Evolutionary conservation across 2,329 filamentous ascomycete genomes (phyloP).

Genomic region (Stagonosporopsis tanaceti): DNA sequence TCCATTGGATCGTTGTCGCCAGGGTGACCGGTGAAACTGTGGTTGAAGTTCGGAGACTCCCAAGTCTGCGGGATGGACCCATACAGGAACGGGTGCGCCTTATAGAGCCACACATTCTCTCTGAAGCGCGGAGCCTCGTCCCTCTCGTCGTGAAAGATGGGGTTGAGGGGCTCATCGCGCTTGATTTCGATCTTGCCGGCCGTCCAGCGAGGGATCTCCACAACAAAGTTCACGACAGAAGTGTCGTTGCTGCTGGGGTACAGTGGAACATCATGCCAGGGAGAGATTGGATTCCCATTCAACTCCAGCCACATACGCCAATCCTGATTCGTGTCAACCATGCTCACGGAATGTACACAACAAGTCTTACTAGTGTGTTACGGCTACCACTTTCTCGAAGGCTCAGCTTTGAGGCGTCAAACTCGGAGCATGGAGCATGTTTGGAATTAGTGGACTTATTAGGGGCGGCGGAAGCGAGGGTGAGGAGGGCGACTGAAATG

Average conservation of each 20-base stretch:
- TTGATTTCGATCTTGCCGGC: slow-evolving; percentile 87
- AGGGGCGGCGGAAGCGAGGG: too few species aligned
- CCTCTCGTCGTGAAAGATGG: slow-evolving; percentile 97
- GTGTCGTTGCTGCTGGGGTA: slow-evolving; percentile 86
- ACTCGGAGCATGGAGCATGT: not conserved
- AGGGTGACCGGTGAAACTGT: slow-evolving; percentile 96
- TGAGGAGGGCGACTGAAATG: too few species aligned
- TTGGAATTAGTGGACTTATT: too few species aligned
- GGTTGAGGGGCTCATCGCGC: slow-evolving; percentile 78
- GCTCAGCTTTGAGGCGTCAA: slow-evolving; percentile 6
- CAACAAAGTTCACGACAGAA: slow-evolving; percentile 94
- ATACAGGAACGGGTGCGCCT: slow-evolving; percentile 99
- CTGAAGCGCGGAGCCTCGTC: slow-evolving; percentile 98
- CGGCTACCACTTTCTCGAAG: slow-evolving; percentile 8
- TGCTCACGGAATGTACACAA: too few species aligned
- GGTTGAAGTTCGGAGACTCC: slow-evolving; percentile 73
- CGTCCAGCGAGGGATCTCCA: slow-evolving; percentile 86
- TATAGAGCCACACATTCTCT: slow-evolving; percentile 99
- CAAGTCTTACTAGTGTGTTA: not conserved
- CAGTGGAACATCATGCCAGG: slow-evolving; percentile 93
- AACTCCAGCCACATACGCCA: slow-evolving; percentile 85
- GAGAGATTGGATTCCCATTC: slow-evolving; percentile 86
- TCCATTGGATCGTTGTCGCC: slow-evolving; percentile 97
- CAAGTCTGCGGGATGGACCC: slow-evolving; percentile 97
- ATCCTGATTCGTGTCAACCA: slow-evolving; percentile 2